Evolutionary conservation across 116 monocot genomes (phyloP).

Genomic region (Thalassia testudinum): DNA sequence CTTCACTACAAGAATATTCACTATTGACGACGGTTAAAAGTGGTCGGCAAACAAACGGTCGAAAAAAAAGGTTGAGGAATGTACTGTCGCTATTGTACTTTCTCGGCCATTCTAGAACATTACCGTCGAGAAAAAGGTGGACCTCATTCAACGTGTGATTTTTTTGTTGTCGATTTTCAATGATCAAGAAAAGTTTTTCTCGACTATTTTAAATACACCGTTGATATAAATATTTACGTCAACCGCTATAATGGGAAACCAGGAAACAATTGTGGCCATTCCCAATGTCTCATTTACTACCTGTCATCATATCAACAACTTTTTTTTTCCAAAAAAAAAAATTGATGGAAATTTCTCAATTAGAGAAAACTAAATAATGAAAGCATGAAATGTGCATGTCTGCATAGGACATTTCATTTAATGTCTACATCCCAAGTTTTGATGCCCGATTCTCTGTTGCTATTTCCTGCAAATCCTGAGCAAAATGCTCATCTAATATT

Average conservation of each 20-base stretch:
- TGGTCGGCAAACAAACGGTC: no score
- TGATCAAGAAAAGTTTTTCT: no score
- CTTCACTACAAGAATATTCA: no score
- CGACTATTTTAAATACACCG: no score
- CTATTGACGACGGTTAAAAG: no score
- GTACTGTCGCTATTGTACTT: no score
- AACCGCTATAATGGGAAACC: slow-evolving; percentile 80
- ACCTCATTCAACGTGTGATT: no score
- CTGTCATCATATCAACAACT: slow-evolving; percentile 8
- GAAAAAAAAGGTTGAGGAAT: no score
- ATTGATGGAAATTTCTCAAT: neutral
- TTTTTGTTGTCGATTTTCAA: no score
- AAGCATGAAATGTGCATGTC: neutral
- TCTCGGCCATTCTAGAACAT: no score
- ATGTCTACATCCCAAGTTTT: slow-evolving; percentile 19
- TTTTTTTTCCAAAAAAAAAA: neutral
- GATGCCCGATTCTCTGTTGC: slow-evolving; percentile 1
- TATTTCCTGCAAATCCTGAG: slow-evolving; percentile 22
- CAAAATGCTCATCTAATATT: neutral
- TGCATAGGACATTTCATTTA: slow-evolving; percentile 59
- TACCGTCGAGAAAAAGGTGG: no score
- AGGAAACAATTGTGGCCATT: slow-evolving; percentile 73
- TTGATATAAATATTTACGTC: no score
- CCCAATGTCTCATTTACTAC: slow-evolving; percentile 71
- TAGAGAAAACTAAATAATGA: neutral